Evolutionary conservation across 108 stramenopile genomes (phyloP).

Genomic region (Pseudonitzschia multiseries): DNA sequence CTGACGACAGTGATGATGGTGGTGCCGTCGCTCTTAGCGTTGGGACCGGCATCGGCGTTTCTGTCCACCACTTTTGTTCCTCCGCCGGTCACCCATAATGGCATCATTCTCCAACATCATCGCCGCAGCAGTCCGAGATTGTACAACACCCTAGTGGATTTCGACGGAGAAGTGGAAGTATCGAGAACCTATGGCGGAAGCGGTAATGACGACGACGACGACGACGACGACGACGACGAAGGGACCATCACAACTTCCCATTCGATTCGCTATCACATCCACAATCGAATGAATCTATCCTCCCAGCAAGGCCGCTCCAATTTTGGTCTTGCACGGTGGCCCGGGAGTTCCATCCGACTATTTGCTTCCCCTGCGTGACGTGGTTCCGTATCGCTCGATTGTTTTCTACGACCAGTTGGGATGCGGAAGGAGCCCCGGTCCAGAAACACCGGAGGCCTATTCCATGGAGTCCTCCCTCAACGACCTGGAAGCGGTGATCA

Average conservation of each 20-base stretch:
- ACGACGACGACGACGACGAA: background rate
- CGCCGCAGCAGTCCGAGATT: background rate
- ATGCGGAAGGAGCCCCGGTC: conserved; percentile 53
- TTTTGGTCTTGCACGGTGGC: conserved; percentile 62
- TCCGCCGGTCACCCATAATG: too few relatives aligned
- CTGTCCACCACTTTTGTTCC: background rate
- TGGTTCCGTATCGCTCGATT: conserved; percentile 49
- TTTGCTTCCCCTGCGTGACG: conserved; percentile 49
- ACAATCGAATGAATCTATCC: conserved; percentile 1
- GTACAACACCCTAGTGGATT: background rate
- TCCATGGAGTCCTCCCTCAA: conserved; percentile 44
- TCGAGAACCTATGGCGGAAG: conserved; percentile 1
- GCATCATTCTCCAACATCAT: background rate
- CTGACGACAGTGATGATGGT: background rate
- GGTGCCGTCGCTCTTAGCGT: background rate
- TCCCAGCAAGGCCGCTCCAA: conserved; percentile 29
- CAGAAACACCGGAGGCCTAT: conserved; percentile 39
- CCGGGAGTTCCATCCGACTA: conserved; percentile 67
- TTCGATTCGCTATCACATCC: background rate
- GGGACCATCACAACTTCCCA: background rate
- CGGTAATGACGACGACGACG: background rate
- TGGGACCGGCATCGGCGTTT: background rate
- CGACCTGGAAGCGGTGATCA: conserved; percentile 51
- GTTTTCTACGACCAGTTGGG: conserved; percentile 74
- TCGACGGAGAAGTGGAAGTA: background rate